Evolutionary conservation across 805 yeast species (phyloP).

Genomic region (Pichia sporocuriosa): DNA sequence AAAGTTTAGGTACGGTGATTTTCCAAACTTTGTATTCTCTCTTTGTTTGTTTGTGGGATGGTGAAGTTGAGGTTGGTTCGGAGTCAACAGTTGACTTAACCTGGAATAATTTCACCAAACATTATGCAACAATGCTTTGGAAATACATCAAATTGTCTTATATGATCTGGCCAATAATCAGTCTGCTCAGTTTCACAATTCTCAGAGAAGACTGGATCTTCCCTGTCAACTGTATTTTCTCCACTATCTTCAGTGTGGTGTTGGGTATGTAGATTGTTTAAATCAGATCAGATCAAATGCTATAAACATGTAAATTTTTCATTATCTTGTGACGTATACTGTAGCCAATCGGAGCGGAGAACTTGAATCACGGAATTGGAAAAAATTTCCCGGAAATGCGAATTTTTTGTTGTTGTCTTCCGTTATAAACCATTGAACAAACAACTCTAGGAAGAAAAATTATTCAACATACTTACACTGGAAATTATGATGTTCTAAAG

Average conservation of each 20-base stretch:
- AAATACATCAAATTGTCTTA: slow-evolving; percentile 47
- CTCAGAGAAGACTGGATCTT: slow-evolving; percentile 46
- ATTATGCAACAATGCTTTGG: slow-evolving; percentile 30
- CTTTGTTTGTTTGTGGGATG: slow-evolving; percentile 51
- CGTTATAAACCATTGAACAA: too few species aligned
- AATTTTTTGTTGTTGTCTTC: too few species aligned
- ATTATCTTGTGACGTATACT: too few species aligned
- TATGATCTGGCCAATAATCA: slow-evolving; percentile 54
- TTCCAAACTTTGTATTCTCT: slow-evolving; percentile 48
- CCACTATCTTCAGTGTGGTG: slow-evolving; percentile 49
- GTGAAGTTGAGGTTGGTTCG: slow-evolving; percentile 22
- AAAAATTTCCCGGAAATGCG: too few species aligned
- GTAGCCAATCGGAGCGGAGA: too few species aligned
- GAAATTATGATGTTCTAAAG: too few species aligned
- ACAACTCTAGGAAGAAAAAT: too few species aligned
- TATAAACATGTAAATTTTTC: too few species aligned
- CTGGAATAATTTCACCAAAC: slow-evolving; percentile 5
- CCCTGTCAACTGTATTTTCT: slow-evolving; percentile 52
- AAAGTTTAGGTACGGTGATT: slow-evolving; percentile 44
- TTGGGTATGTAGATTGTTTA: slow-evolving; percentile 11
- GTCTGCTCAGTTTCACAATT: slow-evolving; percentile 42
- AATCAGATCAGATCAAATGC: too few species aligned
- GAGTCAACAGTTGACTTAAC: neutral
- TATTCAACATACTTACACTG: too few species aligned
- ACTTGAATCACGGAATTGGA: too few species aligned